phyloP scores from a whole-genome alignment of 208 protist species.

The Willaertia magna region DNA sequence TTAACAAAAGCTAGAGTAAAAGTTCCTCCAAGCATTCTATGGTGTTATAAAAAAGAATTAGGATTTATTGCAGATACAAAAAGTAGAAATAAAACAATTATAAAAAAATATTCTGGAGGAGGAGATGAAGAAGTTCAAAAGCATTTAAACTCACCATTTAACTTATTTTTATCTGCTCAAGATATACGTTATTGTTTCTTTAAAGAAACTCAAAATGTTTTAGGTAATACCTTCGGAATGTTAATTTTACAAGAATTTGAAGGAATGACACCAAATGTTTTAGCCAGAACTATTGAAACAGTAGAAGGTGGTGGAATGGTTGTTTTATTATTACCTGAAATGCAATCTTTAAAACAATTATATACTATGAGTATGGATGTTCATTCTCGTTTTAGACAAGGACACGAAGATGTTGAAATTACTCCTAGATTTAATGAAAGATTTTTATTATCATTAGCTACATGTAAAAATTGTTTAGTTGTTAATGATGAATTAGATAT shows the following conservation, averaged over 20 bases:
- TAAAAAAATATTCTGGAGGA: conserved; percentile 51
- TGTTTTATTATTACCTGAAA: conserved; percentile 88
- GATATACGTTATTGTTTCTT: conserved; percentile 97
- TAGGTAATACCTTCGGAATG: conserved; percentile 99
- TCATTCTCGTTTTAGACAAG: conserved; percentile 53
- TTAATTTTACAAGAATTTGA: conserved; percentile 98
- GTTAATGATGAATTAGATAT: conserved; percentile 98
- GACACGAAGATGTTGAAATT: conserved; percentile 52
- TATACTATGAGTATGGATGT: conserved; percentile 98
- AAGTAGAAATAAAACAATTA: conserved; percentile 3
- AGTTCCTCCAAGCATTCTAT: conserved; percentile 89
- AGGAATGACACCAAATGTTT: conserved; percentile 95
- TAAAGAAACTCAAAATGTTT: conserved; percentile 93
- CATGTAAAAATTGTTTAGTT: conserved; percentile 81
- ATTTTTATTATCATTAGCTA: conserved; percentile 91
- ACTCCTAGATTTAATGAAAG: conserved; percentile 96
- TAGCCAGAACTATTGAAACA: conserved; percentile 98
- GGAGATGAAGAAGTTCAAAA: conserved; percentile 69
- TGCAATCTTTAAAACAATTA: conserved; percentile 89
- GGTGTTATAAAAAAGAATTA: conserved; percentile 99
- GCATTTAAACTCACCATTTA: conserved; percentile 90
- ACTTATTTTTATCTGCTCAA: conserved; percentile 94
- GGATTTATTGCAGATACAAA: conserved; percentile 71
- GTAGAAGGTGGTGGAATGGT: conserved; percentile 98
- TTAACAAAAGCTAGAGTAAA: conserved; percentile 88